Conservation (phyloP, 768 basidiomycete species). For the Agaricus sinodeliciosus region DNA sequence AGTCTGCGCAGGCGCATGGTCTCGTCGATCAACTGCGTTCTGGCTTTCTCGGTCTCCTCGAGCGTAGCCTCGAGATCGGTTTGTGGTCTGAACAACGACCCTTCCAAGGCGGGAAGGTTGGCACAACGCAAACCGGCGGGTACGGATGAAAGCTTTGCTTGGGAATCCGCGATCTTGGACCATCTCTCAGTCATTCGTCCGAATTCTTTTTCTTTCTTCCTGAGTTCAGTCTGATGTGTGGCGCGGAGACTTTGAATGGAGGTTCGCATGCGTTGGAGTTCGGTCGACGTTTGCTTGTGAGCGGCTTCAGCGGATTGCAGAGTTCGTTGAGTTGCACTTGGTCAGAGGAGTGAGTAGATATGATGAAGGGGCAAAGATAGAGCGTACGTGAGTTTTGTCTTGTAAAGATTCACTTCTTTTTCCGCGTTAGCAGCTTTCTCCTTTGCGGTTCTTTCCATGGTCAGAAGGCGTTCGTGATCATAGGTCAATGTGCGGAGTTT, state of each 20-base stretch:
- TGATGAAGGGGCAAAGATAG: background rate
- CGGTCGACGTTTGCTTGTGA: slow-evolving; percentile 64
- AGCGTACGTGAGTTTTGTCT: slow-evolving; percentile 65
- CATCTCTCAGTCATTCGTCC: slow-evolving; percentile 72
- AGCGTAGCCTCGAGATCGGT: slow-evolving; percentile 60
- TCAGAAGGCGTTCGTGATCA: slow-evolving; percentile 69
- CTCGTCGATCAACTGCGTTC: slow-evolving; percentile 56
- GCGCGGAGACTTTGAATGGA: slow-evolving; percentile 63
- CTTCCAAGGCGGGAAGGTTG: slow-evolving; percentile 43
- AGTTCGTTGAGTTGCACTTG: slow-evolving; percentile 44
- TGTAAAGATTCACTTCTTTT: slow-evolving; percentile 68
- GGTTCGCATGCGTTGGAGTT: slow-evolving; percentile 68
- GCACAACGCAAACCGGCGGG: slow-evolving; percentile 49
- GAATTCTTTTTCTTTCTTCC: slow-evolving; percentile 75
- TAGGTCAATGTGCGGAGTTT: slow-evolving; percentile 74
- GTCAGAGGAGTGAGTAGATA: slow-evolving; percentile 1
- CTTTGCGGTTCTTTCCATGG: slow-evolving; percentile 52
- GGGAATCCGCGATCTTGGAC: slow-evolving; percentile 63
- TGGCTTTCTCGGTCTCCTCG: slow-evolving; percentile 65
- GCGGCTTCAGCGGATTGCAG: slow-evolving; percentile 54
- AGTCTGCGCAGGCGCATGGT: slow-evolving; percentile 55
- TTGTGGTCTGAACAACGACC: slow-evolving; percentile 40
- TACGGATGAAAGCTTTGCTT: slow-evolving; percentile 46
- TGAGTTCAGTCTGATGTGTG: slow-evolving; percentile 64
- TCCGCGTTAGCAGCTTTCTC: slow-evolving; percentile 69